Conservation (phyloP, 2,329 filamentous ascomycete genomes). For the Hymenoscyphus linearis region DNA sequence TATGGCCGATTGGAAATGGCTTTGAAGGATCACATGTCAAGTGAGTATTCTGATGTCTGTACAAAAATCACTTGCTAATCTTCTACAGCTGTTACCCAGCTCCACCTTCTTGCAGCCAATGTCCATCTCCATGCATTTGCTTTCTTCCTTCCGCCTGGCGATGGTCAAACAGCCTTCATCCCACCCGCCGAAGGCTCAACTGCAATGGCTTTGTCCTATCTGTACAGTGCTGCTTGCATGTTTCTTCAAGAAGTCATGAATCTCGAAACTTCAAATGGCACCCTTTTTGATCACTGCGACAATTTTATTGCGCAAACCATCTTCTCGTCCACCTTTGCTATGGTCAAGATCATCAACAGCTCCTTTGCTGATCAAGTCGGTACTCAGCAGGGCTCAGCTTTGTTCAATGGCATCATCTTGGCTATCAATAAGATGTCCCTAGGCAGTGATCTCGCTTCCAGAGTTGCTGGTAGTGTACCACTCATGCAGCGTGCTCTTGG, state of each 20-base stretch:
- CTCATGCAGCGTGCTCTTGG: slow-evolving; percentile 49
- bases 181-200: too few relatives aligned
- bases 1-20: slow-evolving; percentile 3
- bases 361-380: slow-evolving; percentile 56
- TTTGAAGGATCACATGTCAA: slow-evolving; percentile 3
- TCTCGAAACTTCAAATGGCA: slow-evolving; percentile 25
- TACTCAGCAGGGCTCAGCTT: slow-evolving; percentile 46
- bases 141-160: slow-evolving; percentile 26
- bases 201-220: slow-evolving; percentile 38
- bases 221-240: slow-evolving; percentile 34
- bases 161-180: slow-evolving; percentile 35
- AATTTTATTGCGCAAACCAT: slow-evolving; percentile 65
- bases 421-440: slow-evolving; percentile 56
- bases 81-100: slow-evolving; percentile 12
- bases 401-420: slow-evolving; percentile 55
- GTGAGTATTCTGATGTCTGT: slow-evolving; percentile 1
- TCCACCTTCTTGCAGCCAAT: slow-evolving; percentile 18
- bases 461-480: slow-evolving; percentile 59
- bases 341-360: slow-evolving; percentile 61
- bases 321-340: slow-evolving; percentile 56
- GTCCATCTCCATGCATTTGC: slow-evolving; percentile 20
- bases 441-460: slow-evolving; percentile 57
- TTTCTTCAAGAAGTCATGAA: slow-evolving; percentile 18
- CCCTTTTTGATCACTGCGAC: slow-evolving; percentile 41
- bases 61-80: not conserved